Evolutionary conservation across 2,329 filamentous ascomycete species (phyloP).

Genomic region (Helminthosporium solani): DNA sequence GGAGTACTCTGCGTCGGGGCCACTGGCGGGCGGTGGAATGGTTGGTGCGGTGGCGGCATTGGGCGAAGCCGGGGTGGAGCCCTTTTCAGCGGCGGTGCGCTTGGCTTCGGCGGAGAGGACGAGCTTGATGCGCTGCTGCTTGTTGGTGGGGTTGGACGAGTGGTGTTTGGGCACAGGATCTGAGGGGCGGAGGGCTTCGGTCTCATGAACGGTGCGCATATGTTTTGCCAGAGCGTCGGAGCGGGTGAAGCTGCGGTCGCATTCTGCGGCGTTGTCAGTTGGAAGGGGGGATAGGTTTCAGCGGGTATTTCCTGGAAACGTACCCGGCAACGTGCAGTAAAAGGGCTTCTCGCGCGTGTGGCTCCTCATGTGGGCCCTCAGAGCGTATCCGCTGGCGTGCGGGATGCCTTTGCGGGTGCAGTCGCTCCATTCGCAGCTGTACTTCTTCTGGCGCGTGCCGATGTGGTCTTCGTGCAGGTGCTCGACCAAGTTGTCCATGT

Average conservation of each 20-base stretch:
- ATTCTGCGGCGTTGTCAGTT: conserved; percentile 61
- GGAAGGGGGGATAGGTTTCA: too few relatives aligned
- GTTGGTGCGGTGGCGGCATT: conserved; percentile 28
- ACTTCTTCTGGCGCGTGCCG: conserved; percentile 89
- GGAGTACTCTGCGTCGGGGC: conserved; percentile 43
- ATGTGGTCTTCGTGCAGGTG: conserved; percentile 85
- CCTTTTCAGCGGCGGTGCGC: conserved; percentile 32
- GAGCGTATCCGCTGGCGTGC: conserved; percentile 91
- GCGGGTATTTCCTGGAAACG: too few relatives aligned
- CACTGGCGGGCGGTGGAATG: conserved; percentile 11
- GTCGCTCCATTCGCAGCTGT: conserved; percentile 96
- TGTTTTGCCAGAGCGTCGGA: conserved; percentile 96
- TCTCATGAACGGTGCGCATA: conserved; percentile 98
- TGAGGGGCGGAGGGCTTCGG: conserved; percentile 79
- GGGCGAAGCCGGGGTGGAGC: conserved; percentile 38
- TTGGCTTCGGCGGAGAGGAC: conserved; percentile 42
- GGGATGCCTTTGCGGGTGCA: conserved; percentile 85
- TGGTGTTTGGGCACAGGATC: conserved; percentile 70
- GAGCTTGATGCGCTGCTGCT: conserved; percentile 48
- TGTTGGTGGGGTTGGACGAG: conserved; percentile 48
- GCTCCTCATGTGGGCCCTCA: conserved; percentile 96
- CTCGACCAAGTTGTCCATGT: conserved; percentile 54
- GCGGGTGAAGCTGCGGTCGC: conserved; percentile 92
- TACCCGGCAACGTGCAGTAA: conserved; percentile 92
- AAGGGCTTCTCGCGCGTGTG: conserved; percentile 98